Base-by-base conservation (phyloP, 164 flowering plant species). In the Piper betle region DNA sequence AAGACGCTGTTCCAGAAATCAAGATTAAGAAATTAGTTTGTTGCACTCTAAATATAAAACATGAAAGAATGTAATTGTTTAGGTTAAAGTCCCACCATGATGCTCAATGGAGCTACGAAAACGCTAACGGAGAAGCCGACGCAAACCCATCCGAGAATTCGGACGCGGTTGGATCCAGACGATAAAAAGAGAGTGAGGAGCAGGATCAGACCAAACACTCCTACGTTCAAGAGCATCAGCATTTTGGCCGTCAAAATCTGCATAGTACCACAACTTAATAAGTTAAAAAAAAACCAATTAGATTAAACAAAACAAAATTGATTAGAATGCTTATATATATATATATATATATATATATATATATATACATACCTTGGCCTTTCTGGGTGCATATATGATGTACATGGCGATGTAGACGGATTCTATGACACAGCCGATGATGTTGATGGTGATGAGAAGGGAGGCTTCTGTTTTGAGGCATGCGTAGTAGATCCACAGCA, bases 71-170 rank as follows among this genome's bases (percentile, higher is more conserved):
- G 56, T 16, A 17, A 53, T 53, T 52, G 16, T 5, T 6, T 16
- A 53, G 10, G 13, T 43, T 25, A 43, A 55, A 66, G 13, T 8
- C 77, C 77, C 59, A 87, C 97, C 75, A 91, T 73, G 52, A 91
- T 78, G 75, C 83, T 63, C 33, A 91, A 76, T 53, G 97, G 97
- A 38, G 97, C 91, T 18, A 74, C 83, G 40, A 83, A 91, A 1
- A 88, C 96, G 25, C 79, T 61, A 1, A 83, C 63, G 10, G 93
- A 73, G 61, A 88, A 81, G 8, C 72, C 72, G 50, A 81, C 78
- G 52, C 91, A 86, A 38, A 87, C 64, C 86, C 86, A 84, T 57
- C 97, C 97, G 17, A 88, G 72, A 54, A 88, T 56, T 8, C 18
- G 59, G 7, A 74, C 63, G 3, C 88, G 82, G 5, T 42, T 71